Evolutionary conservation across 108 stramenopile species (phyloP).

Genomic region (Cyclotella kingstonii): DNA sequence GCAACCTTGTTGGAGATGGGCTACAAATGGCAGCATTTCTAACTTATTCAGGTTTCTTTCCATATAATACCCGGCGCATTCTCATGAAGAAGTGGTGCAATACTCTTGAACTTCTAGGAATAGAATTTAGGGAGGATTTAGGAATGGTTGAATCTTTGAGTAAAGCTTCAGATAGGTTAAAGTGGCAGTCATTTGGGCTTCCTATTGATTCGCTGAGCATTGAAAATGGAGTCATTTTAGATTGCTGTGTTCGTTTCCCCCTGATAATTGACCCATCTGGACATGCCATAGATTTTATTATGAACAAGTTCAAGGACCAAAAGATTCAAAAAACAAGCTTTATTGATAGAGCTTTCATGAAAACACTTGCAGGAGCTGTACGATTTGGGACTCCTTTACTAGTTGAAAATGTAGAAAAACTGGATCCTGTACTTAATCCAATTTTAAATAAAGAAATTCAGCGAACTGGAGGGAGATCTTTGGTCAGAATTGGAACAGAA

Average conservation of each 20-base stretch:
- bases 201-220: conserved; percentile 90
- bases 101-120: conserved; percentile 72
- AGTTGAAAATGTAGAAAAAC: conserved; percentile 92
- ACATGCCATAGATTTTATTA: conserved; percentile 87
- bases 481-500: conserved; percentile 94
- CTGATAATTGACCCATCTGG: conserved; percentile 99
- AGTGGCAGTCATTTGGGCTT: conserved; percentile 90
- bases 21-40: conserved; percentile 92
- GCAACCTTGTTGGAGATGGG: conserved; percentile 89
- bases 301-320: conserved; percentile 78
- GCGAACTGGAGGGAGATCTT: conserved; percentile 90
- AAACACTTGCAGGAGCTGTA: conserved; percentile 94
- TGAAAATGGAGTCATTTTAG: conserved; percentile 96
- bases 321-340: conserved; percentile 96
- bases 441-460: conserved; percentile 94
- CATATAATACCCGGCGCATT: conserved; percentile 68
- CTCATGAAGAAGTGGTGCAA: conserved; percentile 82
- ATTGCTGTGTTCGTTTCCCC: conserved; percentile 88
- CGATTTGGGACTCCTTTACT: conserved; percentile 96
- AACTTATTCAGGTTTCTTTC: conserved; percentile 94
- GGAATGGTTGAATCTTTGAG: conserved; percentile 89
- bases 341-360: conserved; percentile 96
- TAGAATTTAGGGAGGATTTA: conserved; percentile 85
- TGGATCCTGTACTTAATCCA: conserved; percentile 97
- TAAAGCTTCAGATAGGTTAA: conserved; percentile 79